These are phyloP conservation scores for Colletotrichum sp. DNA, from an alignment of 2,329 filamentous ascomycete species.

Conservation along the genomic window DNA sequence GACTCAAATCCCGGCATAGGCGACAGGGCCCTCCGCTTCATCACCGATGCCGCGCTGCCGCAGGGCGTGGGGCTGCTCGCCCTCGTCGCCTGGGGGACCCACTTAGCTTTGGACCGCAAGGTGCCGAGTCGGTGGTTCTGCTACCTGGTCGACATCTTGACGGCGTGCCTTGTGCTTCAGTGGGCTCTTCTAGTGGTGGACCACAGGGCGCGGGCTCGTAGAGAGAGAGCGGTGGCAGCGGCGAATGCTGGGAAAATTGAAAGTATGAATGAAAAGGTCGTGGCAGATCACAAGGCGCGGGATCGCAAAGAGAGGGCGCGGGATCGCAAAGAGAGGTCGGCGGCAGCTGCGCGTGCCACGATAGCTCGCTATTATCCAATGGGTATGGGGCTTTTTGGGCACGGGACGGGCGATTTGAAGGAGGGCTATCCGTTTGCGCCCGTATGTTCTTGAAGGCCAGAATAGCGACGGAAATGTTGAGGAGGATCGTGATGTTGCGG, in stretches of 20 bases:
- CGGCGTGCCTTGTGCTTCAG: neutral
- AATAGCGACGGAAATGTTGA: no score
- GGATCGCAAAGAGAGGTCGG: no score
- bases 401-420: no score
- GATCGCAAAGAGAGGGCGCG: neutral
- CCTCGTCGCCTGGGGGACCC: neutral
- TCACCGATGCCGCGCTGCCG: neutral
- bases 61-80: neutral
- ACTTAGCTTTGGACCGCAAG: neutral
- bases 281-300: neutral
- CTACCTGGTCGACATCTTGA: neutral
- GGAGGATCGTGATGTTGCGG: no score
- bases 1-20: neutral
- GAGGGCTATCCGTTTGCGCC: no score
- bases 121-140: neutral
- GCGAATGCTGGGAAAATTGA: neutral
- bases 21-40: rapidly evolving
- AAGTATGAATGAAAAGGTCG: neutral
- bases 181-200: neutral
- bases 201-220: neutral
- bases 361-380: no score
- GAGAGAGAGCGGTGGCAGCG: neutral
- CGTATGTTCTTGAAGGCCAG: no score
- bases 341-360: no score
- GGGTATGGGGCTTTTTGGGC: no score